Evolutionary conservation across 768 basidiomycete genomes (phyloP).

Genomic region (Strobilomyces echinocephalus): DNA sequence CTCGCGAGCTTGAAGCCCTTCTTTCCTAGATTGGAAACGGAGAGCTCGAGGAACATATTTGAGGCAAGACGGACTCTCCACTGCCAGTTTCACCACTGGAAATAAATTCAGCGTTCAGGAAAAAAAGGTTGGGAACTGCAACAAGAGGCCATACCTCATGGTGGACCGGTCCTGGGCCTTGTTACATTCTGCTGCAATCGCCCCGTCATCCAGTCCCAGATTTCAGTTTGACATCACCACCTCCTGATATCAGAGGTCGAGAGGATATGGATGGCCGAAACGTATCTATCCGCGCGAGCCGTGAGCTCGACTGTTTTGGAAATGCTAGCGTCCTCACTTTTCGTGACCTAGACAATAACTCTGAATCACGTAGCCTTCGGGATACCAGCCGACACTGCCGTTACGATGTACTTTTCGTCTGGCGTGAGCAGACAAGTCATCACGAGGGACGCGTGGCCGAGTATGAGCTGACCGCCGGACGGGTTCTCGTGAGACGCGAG

Average conservation of each 20-base stretch:
- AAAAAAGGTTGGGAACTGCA: background rate
- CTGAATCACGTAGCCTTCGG: conserved; percentile 81
- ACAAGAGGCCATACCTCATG: conserved; percentile 56
- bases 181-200: conserved; percentile 45
- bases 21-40: conserved; percentile 84
- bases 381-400: conserved; percentile 87
- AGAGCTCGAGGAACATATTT: conserved; percentile 87
- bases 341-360: conserved; percentile 81
- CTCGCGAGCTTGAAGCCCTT: conserved; percentile 47
- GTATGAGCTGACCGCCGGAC: conserved; percentile 61
- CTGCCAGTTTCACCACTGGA: conserved; percentile 85
- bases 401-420: conserved; percentile 74
- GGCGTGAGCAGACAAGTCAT: conserved; percentile 64
- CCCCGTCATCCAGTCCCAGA: conserved; percentile 81
- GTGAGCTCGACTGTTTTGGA: conserved; percentile 1
- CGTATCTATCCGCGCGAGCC: conserved; percentile 43
- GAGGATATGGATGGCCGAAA: conserved; percentile 77
- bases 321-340: conserved; percentile 46
- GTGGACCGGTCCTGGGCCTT: conserved; percentile 84
- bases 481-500: conserved; percentile 63
- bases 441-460: conserved; percentile 87
- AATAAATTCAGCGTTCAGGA: background rate
- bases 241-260: conserved; percentile 69
- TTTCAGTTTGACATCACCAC: conserved; percentile 72
- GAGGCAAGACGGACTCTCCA: conserved; percentile 91